Base-by-base conservation (phyloP, 345 rosid genomes). In the Reutealis trisperma region DNA sequence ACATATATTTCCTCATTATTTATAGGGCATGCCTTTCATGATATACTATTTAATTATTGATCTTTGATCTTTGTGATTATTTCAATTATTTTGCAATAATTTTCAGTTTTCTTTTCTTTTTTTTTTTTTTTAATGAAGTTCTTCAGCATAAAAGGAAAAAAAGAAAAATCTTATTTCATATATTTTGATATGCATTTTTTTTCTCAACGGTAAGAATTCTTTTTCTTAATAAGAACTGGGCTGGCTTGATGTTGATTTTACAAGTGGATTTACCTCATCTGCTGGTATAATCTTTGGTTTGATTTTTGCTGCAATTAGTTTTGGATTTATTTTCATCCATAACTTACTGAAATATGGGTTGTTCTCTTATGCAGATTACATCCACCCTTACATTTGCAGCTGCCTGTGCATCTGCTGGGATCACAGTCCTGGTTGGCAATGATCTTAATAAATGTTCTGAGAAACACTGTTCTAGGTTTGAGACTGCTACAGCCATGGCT, bases 361-460 rank as follows among this genome's bases (percentile, higher is more conserved):
- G 5, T 37, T 5, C 68, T 52, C 44, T 70, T 77, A 66, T 82
- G 87, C 91, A 92, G 96, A 86, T 92, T 74, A 88, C 88, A 42
- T 92, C 96, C 63, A 90, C 91, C 7, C 89, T 92, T 47, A 83
- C 80, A 19, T 92, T 89, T 74, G 91, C 96, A 3, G 96, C 96
- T 41, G 96, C 96, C 44, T 87, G 94, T 78, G 92, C 94, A 21
- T 86, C 96, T 42, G 92, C 96, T 0, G 96, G 94, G 70, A 92
- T 92, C 69, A 92, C 96, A n/a, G 94, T 92, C 68, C 96, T 92
- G 30, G 88, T 90, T 7, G 91, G 89, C 88, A 92, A 92, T 64
- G 94, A 92, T 84, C 88, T 92, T 32, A 54, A 49, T 45, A 82
- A 70, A 75, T 92, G 96, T 77, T 55, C 80, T 0, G 62, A 55